These are phyloP conservation scores for Tripidium arundinaceum DNA, from an alignment of 202 grass and related monocot genomes.

Conservation along the genomic window DNA sequence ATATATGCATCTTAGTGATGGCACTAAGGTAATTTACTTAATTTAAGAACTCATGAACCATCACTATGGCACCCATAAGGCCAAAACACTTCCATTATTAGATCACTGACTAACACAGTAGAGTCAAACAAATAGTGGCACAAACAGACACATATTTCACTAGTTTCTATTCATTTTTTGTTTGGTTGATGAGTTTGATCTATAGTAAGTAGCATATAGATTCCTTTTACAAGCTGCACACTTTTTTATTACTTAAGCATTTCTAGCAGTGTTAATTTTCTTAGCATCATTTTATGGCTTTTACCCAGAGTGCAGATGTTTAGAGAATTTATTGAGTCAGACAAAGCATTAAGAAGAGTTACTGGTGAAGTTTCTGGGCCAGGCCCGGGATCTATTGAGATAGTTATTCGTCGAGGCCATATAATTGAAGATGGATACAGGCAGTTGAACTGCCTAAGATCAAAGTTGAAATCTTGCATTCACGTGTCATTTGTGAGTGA, in stretches of 20 bases:
- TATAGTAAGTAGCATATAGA: background rate
- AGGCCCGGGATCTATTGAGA: slow-evolving; percentile 69
- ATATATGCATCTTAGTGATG: background rate
- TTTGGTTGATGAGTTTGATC: slow-evolving; percentile 9
- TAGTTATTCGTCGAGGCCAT: slow-evolving; percentile 80
- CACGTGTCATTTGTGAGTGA: slow-evolving; percentile 95
- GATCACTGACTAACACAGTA: background rate
- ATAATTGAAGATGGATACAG: slow-evolving; percentile 93
- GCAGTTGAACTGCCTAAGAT: slow-evolving; percentile 77
- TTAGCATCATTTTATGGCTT: slow-evolving; percentile 34
- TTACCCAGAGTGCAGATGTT: slow-evolving; percentile 85
- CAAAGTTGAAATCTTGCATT: slow-evolving; percentile 86
- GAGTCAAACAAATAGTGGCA: background rate
- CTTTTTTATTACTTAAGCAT: slow-evolving; percentile 21
- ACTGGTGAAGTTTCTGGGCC: slow-evolving; percentile 59
- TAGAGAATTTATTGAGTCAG: slow-evolving; percentile 90
- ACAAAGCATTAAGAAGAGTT: slow-evolving; percentile 67
- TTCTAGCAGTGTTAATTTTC: slow-evolving; percentile 10
- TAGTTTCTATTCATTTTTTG: background rate
- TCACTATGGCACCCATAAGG: background rate
- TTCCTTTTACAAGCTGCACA: background rate
- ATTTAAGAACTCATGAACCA: background rate
- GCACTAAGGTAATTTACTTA: background rate
- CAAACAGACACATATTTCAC: background rate
- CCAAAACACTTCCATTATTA: background rate